Percentiles rank a stretch among this genome's conserved stretches.
Conservation (phyloP, 768 basidiomycete genomes). For the Tricholoma saponaceum region DNA sequence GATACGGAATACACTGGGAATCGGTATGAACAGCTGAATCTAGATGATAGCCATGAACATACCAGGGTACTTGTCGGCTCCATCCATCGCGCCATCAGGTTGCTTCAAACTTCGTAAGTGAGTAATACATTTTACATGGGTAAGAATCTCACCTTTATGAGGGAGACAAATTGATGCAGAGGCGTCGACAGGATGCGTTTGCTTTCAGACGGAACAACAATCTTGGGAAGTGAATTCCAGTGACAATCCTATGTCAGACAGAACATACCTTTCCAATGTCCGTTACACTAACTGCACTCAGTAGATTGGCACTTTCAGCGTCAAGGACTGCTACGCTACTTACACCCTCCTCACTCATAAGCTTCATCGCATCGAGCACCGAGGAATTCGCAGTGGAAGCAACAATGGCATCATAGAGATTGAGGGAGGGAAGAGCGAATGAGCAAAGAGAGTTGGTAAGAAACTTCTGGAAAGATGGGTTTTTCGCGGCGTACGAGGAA, state of each 20-base stretch:
- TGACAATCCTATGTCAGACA: neutral
- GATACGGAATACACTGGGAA: conserved; percentile 69
- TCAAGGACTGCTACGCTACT: conserved; percentile 79
- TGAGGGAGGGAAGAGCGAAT: conserved; percentile 60
- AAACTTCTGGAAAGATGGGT: conserved; percentile 39
- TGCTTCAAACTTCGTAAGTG: conserved; percentile 33
- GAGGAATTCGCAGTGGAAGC: conserved; percentile 55
- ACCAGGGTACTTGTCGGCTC: conserved; percentile 79
- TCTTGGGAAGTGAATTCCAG: conserved; percentile 30
- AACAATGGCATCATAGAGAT: conserved; percentile 60
- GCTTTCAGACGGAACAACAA: conserved; percentile 77
- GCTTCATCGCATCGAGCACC: conserved; percentile 77
- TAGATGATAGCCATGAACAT: conserved; percentile 1
- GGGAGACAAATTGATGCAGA: conserved; percentile 63
- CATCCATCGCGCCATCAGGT: conserved; percentile 74
- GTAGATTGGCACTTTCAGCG: conserved; percentile 53
- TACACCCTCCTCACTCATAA: conserved; percentile 84
- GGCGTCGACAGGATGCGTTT: conserved; percentile 72
- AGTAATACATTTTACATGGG: neutral
- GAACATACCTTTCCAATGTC: conserved; percentile 67
- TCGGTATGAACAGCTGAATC: neutral
- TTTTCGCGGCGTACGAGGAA: conserved; percentile 45
- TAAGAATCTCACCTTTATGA: conserved; percentile 55
- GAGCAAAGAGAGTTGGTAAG: conserved; percentile 52
- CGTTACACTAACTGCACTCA: conserved; percentile 80